Evolutionary conservation across 2,329 filamentous ascomycete genomes (phyloP).

Genomic region (Sclerotiophoma versabilis): DNA sequence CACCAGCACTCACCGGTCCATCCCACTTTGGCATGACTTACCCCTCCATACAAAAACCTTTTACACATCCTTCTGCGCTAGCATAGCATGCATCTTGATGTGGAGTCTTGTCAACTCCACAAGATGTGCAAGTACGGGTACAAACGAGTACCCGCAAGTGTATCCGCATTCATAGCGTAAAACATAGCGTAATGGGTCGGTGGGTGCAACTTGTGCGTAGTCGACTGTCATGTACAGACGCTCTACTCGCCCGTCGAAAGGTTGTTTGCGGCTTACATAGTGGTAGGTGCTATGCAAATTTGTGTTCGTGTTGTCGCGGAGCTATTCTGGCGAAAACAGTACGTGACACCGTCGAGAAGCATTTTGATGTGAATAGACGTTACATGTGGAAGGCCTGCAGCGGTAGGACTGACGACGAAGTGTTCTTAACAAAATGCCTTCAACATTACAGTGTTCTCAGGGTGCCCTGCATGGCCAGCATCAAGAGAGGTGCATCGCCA

Average conservation of each 20-base stretch:
- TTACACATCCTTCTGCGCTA: conserved; percentile 14
- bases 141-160: conserved; percentile 11
- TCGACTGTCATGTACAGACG: conserved; percentile 8
- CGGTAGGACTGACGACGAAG: no score
- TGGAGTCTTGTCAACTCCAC: conserved; percentile 10
- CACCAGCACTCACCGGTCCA: background rate
- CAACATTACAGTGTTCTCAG: no score
- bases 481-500: background rate
- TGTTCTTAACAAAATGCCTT: no score
- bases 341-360: background rate
- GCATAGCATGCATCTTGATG: background rate
- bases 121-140: conserved; percentile 17
- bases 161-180: conserved; percentile 13
- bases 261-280: background rate
- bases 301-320: background rate
- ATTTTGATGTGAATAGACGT: background rate
- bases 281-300: background rate
- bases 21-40: background rate
- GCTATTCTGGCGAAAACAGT: background rate
- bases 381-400: background rate
- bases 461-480: no score
- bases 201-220: conserved; percentile 5
- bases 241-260: conserved; percentile 12
- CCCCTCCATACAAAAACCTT: conserved; percentile 12
- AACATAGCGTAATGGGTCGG: conserved; percentile 11